Conservation (phyloP, 2,329 filamentous ascomycete species). For the Fusarium subglutinans region DNA sequence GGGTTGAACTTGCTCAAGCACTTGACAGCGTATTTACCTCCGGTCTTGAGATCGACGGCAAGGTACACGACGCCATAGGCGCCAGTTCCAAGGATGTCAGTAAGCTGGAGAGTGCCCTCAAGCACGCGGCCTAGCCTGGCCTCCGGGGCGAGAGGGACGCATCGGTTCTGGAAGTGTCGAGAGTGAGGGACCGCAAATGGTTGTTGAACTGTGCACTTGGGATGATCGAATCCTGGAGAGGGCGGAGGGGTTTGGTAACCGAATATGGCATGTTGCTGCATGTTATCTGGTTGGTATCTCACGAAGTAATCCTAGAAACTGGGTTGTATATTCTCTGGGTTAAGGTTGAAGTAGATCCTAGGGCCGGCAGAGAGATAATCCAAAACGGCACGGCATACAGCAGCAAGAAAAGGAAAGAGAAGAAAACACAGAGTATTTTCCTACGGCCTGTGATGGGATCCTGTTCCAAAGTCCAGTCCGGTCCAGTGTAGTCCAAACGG, state of each 20-base stretch:
- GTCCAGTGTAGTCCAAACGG: conserved; percentile 43
- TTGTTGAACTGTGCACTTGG: conserved; percentile 56
- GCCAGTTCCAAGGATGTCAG: conserved; percentile 86
- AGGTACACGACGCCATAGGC: conserved; percentile 97
- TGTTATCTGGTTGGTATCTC: conserved; percentile 55
- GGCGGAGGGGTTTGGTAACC: conserved; percentile 68
- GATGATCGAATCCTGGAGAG: conserved; percentile 63
- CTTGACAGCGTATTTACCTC: conserved; percentile 92
- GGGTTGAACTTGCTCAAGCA: conserved; percentile 90
- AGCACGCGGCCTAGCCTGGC: conserved; percentile 86
- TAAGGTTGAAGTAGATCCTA: conserved; percentile 24
- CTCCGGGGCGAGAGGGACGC: conserved; percentile 74
- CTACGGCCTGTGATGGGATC: conserved; percentile 38
- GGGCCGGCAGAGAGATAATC: conserved; percentile 30
- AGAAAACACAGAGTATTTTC: conserved; percentile 40
- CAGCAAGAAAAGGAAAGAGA: conserved; percentile 38
- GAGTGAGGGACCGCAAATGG: conserved; percentile 43
- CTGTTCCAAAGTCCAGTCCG: conserved; percentile 42
- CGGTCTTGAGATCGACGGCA: conserved; percentile 83
- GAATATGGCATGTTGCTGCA: conserved; percentile 67
- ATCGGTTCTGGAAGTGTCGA: conserved; percentile 56
- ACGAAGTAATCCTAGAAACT: conserved; percentile 34
- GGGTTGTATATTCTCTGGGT: conserved; percentile 24
- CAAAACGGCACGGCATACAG: conserved; percentile 36
- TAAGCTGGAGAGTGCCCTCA: conserved; percentile 83